Percentiles rank a stretch among this genome's conserved stretches.
Evolutionary conservation across 441 rosid species (phyloP).

Genomic region (Adansonia grandidieri): DNA sequence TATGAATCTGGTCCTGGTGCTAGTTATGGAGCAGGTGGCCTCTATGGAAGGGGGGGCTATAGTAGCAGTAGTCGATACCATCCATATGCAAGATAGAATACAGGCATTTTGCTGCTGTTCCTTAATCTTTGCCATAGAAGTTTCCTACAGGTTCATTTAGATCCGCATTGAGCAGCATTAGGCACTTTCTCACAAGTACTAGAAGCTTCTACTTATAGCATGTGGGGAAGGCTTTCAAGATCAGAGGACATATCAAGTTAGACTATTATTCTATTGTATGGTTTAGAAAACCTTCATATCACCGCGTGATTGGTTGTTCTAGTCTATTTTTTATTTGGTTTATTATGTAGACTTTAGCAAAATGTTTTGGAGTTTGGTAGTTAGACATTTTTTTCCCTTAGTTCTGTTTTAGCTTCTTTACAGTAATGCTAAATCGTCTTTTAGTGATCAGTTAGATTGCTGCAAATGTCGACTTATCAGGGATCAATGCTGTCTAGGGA

Average conservation of each 20-base stretch:
- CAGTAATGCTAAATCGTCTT: neutral
- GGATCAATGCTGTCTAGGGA: neutral
- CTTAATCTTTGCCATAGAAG: constrained; percentile 69
- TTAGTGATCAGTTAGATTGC: neutral
- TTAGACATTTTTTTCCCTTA: constrained; percentile 27
- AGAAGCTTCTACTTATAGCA: constrained; percentile 41
- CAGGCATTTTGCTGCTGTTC: constrained; percentile 46
- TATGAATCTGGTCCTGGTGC: constrained; percentile 75
- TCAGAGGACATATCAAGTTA: constrained; percentile 39
- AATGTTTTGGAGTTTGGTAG: constrained; percentile 36
- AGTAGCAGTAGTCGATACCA: constrained; percentile 92
- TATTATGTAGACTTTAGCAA: constrained; percentile 50
- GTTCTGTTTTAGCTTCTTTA: constrained; percentile 31
- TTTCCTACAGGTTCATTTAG: constrained; percentile 60
- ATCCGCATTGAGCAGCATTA: constrained; percentile 43
- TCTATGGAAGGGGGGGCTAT: constrained; percentile 87
- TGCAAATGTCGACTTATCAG: no score
- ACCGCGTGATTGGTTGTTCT: constrained; percentile 40
- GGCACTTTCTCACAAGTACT: constrained; percentile 48
- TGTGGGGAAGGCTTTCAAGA: constrained; percentile 50
- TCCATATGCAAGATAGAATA: constrained; percentile 83
- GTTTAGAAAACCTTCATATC: constrained; percentile 36
- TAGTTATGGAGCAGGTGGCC: constrained; percentile 76
- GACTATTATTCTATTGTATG: constrained; percentile 40
- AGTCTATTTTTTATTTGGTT: constrained; percentile 34